Conservation (phyloP, 495 filamentous ascomycete genomes). For the Aspergillus haitiensis region DNA sequence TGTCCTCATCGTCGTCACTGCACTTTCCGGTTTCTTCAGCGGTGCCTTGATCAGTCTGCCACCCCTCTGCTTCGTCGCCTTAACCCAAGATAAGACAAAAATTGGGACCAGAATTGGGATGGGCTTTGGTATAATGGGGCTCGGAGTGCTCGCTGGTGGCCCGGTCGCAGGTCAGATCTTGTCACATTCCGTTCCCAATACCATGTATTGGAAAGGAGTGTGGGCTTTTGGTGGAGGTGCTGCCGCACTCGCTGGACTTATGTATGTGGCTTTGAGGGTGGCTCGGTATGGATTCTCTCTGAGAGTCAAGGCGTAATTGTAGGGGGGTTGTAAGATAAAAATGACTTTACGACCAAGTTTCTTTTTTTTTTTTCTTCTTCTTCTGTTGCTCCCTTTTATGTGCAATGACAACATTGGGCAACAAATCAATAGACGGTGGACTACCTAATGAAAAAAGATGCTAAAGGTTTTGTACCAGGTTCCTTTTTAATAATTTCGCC, state of each 20-base stretch:
- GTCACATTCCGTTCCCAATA: neutral
- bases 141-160: constrained; percentile 5
- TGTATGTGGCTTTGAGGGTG: constrained; percentile 1
- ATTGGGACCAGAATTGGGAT: constrained; percentile 15
- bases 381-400: too few species aligned
- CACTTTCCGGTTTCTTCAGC: constrained; percentile 40
- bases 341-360: neutral
- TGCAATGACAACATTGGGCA: too few species aligned
- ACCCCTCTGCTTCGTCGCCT: constrained; percentile 35
- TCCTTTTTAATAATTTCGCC: too few species aligned
- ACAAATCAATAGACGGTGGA: too few species aligned
- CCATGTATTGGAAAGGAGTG: constrained; percentile 8
- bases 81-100: constrained; percentile 15
- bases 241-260: neutral
- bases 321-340: neutral
- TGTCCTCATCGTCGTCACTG: constrained; percentile 33
- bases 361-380: too few species aligned
- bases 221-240: constrained; percentile 9
- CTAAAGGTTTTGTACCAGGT: too few species aligned
- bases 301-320: neutral
- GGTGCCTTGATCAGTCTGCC: constrained; percentile 36
- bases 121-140: constrained; percentile 13
- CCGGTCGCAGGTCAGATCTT: constrained; percentile 10
- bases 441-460: too few species aligned
- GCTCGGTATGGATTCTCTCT: neutral